These are phyloP conservation scores for Trichoderma asperellum DNA, from an alignment of 2,329 filamentous ascomycete species.

Conservation along the genomic window DNA sequence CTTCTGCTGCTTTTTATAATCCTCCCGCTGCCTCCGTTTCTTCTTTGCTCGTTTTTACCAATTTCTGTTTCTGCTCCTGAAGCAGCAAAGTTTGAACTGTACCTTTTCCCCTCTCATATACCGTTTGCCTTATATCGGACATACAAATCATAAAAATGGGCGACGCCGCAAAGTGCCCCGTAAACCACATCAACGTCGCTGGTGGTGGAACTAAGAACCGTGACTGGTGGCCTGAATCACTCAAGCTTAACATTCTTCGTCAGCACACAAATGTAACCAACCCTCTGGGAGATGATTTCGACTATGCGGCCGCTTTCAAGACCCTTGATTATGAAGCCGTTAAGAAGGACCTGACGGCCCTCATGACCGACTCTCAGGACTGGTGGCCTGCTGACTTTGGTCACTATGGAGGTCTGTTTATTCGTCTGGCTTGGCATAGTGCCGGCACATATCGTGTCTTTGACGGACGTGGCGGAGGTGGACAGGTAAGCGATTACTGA, in stretches of 20 bases:
- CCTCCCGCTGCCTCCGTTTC: neutral
- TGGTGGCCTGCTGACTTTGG: slow-evolving; percentile 85
- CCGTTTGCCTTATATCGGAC: neutral
- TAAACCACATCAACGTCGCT: slow-evolving; percentile 45
- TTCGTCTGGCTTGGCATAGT: slow-evolving; percentile 82
- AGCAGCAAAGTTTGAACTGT: neutral
- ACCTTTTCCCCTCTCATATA: neutral
- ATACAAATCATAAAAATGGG: neutral
- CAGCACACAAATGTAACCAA: slow-evolving; percentile 68
- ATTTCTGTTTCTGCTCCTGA: neutral
- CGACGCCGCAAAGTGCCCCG: slow-evolving; percentile 40
- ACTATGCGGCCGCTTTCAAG: slow-evolving; percentile 75
- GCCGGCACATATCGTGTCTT: slow-evolving; percentile 70
- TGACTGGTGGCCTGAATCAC: slow-evolving; percentile 75
- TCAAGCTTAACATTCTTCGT: slow-evolving; percentile 73
- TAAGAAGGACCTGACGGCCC: slow-evolving; percentile 69
- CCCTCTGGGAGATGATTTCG: slow-evolving; percentile 67
- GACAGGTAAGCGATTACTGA: slow-evolving; percentile 47
- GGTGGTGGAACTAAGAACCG: slow-evolving; percentile 69
- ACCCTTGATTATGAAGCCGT: slow-evolving; percentile 61
- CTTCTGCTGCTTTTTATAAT: neutral
- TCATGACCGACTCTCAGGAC: slow-evolving; percentile 79
- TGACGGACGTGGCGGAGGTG: slow-evolving; percentile 76
- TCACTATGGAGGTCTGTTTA: slow-evolving; percentile 79
- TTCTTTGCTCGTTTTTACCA: neutral